Conservation (phyloP, 371 early-diverging fungal genomes). For the Conidiobolus incongruus region DNA sequence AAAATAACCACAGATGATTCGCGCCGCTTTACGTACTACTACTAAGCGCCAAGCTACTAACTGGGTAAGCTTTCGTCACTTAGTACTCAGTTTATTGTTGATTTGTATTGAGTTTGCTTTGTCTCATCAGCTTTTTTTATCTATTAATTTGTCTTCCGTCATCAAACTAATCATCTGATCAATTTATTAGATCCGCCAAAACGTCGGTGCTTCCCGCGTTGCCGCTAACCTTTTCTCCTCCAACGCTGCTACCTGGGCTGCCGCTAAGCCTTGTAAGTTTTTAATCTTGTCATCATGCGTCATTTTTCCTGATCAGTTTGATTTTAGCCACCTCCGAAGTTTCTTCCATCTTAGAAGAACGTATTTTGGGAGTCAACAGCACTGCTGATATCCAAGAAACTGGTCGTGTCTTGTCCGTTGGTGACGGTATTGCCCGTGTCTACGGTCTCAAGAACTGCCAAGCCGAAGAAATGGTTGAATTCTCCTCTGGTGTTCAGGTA, state of each 20-base stretch:
- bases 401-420: slow-evolving; percentile 90
- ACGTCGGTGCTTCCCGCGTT: slow-evolving; percentile 2
- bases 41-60: slow-evolving; percentile 2
- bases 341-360: slow-evolving; percentile 72
- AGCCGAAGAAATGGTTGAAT: slow-evolving; percentile 98
- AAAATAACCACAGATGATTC: slow-evolving; percentile 1
- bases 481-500: slow-evolving; percentile 87
- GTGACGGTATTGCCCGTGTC: slow-evolving; percentile 98
- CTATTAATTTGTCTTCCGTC: not conserved
- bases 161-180: too few relatives aligned
- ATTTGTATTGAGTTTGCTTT: not conserved
- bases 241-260: slow-evolving; percentile 11
- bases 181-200: slow-evolving; percentile 1
- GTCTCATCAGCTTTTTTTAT: not conserved
- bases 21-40: not conserved
- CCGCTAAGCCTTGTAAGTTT: slow-evolving; percentile 16
- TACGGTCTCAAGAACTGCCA: slow-evolving; percentile 93
- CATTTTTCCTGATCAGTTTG: not conserved
- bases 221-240: slow-evolving; percentile 14
- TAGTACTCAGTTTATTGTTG: not conserved
- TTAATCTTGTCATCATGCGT: not conserved
- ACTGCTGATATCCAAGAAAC: slow-evolving; percentile 80
- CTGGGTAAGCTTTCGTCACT: not conserved
- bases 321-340: slow-evolving; percentile 48
- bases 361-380: slow-evolving; percentile 59